phyloP scores from a whole-genome alignment of 2,329 filamentous ascomycete species.

The Alternaria sp. region DNA sequence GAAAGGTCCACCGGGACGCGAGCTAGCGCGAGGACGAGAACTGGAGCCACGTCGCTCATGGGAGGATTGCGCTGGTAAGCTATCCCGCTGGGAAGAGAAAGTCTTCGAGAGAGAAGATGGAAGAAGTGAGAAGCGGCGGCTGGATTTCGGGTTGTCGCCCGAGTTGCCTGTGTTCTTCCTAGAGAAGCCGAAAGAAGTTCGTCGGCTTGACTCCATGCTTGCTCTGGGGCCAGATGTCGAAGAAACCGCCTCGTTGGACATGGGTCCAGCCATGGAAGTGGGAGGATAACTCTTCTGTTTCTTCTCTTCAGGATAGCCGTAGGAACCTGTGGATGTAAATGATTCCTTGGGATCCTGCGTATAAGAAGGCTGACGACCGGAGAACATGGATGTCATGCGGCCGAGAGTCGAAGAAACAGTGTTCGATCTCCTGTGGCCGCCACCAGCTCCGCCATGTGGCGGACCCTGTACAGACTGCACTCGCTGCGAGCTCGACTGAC shows the following conservation, averaged over 20 bases:
- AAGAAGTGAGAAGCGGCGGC: constrained; percentile 58
- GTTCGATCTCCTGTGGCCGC: constrained; percentile 69
- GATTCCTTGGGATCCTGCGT: constrained; percentile 38
- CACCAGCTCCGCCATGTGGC: constrained; percentile 39
- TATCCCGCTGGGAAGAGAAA: constrained; percentile 49
- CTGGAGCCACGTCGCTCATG: constrained; percentile 44
- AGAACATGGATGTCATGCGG: constrained; percentile 80
- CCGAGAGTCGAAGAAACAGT: constrained; percentile 77
- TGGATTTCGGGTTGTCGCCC: constrained; percentile 46
- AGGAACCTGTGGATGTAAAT: constrained; percentile 55
- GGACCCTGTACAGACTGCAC: constrained; percentile 58
- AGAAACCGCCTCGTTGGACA: constrained; percentile 61
- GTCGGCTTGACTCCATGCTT: constrained; percentile 57
- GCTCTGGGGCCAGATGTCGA: constrained; percentile 43
- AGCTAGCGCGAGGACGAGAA: constrained; percentile 38
- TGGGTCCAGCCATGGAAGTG: constrained; percentile 82
- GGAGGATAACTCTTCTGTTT: constrained; percentile 81
- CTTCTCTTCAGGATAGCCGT: constrained; percentile 52
- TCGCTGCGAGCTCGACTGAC: constrained; percentile 63
- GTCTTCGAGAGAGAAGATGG: constrained; percentile 57
- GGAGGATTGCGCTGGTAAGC: constrained; percentile 38
- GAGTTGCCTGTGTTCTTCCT: constrained; percentile 53
- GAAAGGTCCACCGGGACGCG: constrained; percentile 48
- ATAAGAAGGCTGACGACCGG: constrained; percentile 54
- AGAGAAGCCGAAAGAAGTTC: constrained; percentile 58